Evolutionary conservation across 768 basidiomycete species (phyloP), one percentile per base, ranked within the genome.

Genomic region (Lactarius vividus): DNA sequence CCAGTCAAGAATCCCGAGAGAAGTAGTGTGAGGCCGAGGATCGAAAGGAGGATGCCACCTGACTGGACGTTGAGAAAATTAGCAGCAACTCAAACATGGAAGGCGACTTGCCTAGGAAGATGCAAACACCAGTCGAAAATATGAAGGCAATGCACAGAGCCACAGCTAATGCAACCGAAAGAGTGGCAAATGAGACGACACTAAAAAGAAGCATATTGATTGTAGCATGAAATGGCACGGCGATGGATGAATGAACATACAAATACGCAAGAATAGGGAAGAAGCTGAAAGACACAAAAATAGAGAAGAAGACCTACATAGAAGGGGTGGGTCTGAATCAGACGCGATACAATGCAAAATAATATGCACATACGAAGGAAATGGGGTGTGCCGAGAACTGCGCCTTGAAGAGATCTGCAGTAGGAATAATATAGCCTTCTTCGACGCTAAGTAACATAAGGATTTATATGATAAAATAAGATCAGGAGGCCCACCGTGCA

Each of bases 241-340:
- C 1, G 33, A 42, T 2, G n/a, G 28, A 44, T 49, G 29, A 31
- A 31, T 18, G 23, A 11, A 9, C 67, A 39, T 62, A 70, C 69
- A 70, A 28, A 63, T 65, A 70, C 33, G 69, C 35, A 42, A 70
- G 63, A 23, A 70, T 20, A 20, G 69, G 69, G 28, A 68, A 60
- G 46, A 70, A 55, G 60, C 63, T 58, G 56, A 70, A 54, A 29
- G 61, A 29, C 52, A 54, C 28, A 59, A 70, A 63, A 16, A 57
- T 59, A 16, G 54, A 58, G 39, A 57, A 29, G 61, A 70, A 68
- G 13, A 58, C 44, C 66, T 67, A 33, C 10, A 15, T 10, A 20
- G n/a, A 11, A 33, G 20, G 3, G n/a, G 11, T 13, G 35, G 28
- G 20, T n/a, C 20, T 37, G 31, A 46, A 49, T 56, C 31, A 66